These are phyloP conservation scores for Violaceomyces palustris DNA, from an alignment of 1,284 basidiomycete genomes.

Conservation along the genomic window DNA sequence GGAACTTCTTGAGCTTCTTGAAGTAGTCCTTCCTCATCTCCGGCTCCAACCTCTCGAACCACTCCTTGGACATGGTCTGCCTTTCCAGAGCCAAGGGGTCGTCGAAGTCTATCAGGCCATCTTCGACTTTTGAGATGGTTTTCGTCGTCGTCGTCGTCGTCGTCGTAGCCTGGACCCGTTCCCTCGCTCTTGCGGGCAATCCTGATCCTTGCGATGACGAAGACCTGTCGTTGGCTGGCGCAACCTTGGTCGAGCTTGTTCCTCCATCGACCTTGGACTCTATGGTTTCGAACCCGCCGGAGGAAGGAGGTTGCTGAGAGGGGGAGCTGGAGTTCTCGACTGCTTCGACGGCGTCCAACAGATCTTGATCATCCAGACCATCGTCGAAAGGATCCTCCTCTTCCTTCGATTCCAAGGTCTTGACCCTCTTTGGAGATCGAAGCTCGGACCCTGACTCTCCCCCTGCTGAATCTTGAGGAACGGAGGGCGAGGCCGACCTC, in stretches of 20 bases:
- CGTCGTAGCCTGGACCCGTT: background rate
- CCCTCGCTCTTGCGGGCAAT: background rate
- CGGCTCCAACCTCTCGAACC: constrained; percentile 32
- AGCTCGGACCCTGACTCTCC: too few relatives aligned
- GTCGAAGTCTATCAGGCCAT: constrained; percentile 5
- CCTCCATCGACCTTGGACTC: background rate
- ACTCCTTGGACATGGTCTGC: constrained; percentile 41
- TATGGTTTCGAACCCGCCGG: constrained; percentile 1
- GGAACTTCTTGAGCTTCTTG: constrained; percentile 38
- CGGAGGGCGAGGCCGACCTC: too few relatives aligned
- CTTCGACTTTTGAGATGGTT: constrained; percentile 1
- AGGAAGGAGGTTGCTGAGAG: constrained; percentile 3
- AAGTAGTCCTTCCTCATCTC: constrained; percentile 44
- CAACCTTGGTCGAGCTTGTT: background rate
- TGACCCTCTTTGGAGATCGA: too few relatives aligned
- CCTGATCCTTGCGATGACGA: background rate
- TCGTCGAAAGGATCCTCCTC: constrained; percentile 29
- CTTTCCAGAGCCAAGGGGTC: constrained; percentile 42
- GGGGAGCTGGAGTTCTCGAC: constrained; percentile 13
- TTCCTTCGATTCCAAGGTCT: too few relatives aligned
- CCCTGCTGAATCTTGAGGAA: too few relatives aligned
- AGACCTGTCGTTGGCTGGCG: background rate
- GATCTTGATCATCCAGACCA: constrained; percentile 24
- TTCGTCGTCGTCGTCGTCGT: constrained; percentile 1
- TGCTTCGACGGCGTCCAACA: constrained; percentile 31